Evolutionary conservation across 768 basidiomycete species (phyloP), one percentile per base, ranked within the genome.

Genomic region (Boletus insuetus): DNA sequence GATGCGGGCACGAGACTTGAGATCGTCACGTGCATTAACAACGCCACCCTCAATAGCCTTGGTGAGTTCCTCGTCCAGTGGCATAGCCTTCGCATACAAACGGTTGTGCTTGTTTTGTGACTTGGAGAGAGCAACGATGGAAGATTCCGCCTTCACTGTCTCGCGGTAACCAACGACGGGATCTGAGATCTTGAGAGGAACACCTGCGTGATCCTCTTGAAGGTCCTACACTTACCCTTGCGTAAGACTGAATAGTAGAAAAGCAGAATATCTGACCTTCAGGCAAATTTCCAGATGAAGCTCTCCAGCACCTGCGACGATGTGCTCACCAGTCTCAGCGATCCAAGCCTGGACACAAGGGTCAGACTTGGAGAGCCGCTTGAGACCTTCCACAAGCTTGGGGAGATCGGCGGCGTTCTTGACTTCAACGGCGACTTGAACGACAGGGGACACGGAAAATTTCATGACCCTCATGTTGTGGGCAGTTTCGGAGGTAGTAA

Each of bases 381-480:
- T 99, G 66, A 99, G 90, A 80, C 97, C 97, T 83, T 99, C 97
- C 59, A 98, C 97, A 62, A 99, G 90, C 79, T 99, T 99, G 70
- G 97, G 97, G 45, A 99, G 83, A 83, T 99, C 97, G 56, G 92
- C 85, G 55, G 97, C 94, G 75, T 98, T 99, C 88, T 98, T 98
- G 76, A 98, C 97, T 76, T 99, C 97, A 65, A 99, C 97, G 62
- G 97, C 93, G 69, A 98, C 94, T 73, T 86, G 97, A 43, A 99
- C 97, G 81, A 99, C 97, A 64, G 97, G 97, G 31, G 97, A 98
- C 53, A 99, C 97, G 74, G 95, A 98, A 85, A 98, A 98, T 79
- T 90, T 93, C 97, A 99, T 99, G 75, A 99, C 94, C 80, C 81
- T 93, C 94, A 99, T 97, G 83, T 99, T 99, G 83, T 99, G 97